Base-by-base conservation (phyloP, 495 filamentous ascomycete genomes). In the Penicillium bialowiezense region DNA sequence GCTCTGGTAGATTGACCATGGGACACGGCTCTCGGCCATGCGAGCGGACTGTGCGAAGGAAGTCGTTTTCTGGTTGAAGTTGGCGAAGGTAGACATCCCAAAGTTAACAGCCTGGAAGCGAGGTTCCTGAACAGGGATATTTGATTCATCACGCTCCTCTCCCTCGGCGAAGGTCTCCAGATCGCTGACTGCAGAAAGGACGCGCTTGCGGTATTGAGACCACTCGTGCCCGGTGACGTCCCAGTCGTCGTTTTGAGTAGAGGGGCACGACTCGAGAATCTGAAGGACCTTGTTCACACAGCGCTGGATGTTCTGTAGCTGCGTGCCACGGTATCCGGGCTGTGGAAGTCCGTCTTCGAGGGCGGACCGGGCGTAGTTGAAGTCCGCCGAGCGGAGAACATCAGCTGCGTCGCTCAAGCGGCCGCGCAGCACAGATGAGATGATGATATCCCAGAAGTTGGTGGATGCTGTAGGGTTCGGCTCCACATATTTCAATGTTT, bases 1-100 rank as follows among this genome's bases (percentile, higher is more conserved):
- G 51, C 82, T 90, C 49, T 91, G 81, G 55, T 92, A 95, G 14
- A 97, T 83, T 7, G 83, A 79, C 88, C 87, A 95, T 0, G 91
- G 91, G 17, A 97, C 84, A 46, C 80, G 81, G 59, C 88, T 91
- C 64, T 87, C 86, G 0, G 89, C 90, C 67, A 83, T 84, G 31
- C 86, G 79, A 39, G 85, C 84, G 21, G 86, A 78, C 45, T 82
- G 78, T 15, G 77, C 79, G 44, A 85, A 75, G 7, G 73, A 73
- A 17, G 65, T 44, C 7, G 56, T 43, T 34, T 63, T 67, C 35
- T 68, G 63, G 12, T 49, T 62, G 33, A 60, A 46, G 47, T 63
- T 68, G 14, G 34, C 34, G n/a, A 44, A 44, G 18, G 42, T 44
- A 19, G 42, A 17, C 23, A 79, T 54, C n/a, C 76, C 79, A 55